Percentiles rank a stretch among this genome's conserved stretches.
Evolutionary conservation across 129 eudicot genomes (phyloP).

Genomic region (Rutidosis leptorrhynchoides): DNA sequence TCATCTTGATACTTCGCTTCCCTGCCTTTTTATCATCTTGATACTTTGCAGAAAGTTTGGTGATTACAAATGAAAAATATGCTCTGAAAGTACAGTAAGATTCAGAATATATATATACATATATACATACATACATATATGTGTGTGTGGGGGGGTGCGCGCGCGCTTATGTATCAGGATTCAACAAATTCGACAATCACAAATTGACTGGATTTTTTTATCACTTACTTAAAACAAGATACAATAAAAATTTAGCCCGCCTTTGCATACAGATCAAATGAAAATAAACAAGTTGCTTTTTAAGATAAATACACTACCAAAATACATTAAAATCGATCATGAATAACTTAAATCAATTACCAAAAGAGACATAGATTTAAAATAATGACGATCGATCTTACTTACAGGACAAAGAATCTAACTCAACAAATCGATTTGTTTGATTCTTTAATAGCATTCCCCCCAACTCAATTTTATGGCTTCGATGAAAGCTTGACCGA

Average conservation of each 20-base stretch:
- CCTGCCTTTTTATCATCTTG: conserved; percentile 20
- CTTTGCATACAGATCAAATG: neutral
- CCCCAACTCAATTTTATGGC: neutral
- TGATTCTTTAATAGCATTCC: neutral
- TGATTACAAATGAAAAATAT: neutral
- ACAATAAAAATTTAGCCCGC: neutral
- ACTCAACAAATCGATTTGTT: neutral
- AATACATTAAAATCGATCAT: neutral
- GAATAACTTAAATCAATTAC: conserved; percentile 14
- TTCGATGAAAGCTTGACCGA: neutral
- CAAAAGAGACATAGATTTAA: conserved; percentile 13
- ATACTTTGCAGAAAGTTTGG: neutral
- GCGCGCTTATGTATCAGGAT: neutral
- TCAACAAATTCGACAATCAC: neutral
- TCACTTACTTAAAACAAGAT: neutral
- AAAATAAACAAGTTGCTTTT: neutral
- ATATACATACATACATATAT: neutral
- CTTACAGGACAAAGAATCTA: neutral
- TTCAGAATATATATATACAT: neutral
- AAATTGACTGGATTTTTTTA: neutral
- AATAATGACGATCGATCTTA: conserved; percentile 13
- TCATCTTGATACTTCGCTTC: conserved; percentile 19
- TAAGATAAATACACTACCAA: neutral
- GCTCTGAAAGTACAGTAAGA: conserved; percentile 4
- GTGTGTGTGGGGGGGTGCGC: no score